phyloP scores from a whole-genome alignment of 768 basidiomycete species.

The Dacryopinax primogenitus region DNA sequence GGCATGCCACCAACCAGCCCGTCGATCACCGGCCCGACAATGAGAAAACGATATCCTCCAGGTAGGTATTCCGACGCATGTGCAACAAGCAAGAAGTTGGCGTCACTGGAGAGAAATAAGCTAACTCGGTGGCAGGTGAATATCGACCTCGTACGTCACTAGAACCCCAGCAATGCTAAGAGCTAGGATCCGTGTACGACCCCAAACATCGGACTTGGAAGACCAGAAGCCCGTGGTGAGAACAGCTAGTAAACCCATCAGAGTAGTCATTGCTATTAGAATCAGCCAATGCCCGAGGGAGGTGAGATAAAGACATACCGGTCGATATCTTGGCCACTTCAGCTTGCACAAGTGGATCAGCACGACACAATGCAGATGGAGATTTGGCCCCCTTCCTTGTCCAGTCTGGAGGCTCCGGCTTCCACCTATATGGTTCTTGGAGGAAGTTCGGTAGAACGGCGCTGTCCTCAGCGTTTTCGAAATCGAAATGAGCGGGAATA shows the following conservation, averaged over 20 bases:
- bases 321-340: slow-evolving; percentile 52
- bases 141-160: slow-evolving; percentile 27
- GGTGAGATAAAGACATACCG: slow-evolving; percentile 32
- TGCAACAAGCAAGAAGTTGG: slow-evolving; percentile 54
- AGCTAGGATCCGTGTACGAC: slow-evolving; percentile 52
- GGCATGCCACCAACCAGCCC: slow-evolving; percentile 55
- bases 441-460: not conserved
- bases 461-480: not conserved
- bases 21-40: slow-evolving; percentile 52
- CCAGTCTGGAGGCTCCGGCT: not conserved
- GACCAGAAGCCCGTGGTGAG: slow-evolving; percentile 74
- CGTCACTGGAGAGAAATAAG: slow-evolving; percentile 31
- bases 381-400: not conserved
- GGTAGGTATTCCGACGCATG: slow-evolving; percentile 48
- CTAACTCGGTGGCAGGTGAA: not conserved
- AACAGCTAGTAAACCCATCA: slow-evolving; percentile 60
- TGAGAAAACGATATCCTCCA: slow-evolving; percentile 69
- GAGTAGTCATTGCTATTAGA: slow-evolving; percentile 43
- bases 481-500: not conserved
- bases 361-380: slow-evolving; percentile 35
- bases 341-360: slow-evolving; percentile 63
- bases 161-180: slow-evolving; percentile 50
- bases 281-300: not conserved
- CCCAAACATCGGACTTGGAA: slow-evolving; percentile 33
- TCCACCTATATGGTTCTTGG: not conserved